These are phyloP conservation scores for Brachypodium distachyon DNA, from an alignment of 202 grass and related monocot species.

Conservation along the genomic window DNA sequence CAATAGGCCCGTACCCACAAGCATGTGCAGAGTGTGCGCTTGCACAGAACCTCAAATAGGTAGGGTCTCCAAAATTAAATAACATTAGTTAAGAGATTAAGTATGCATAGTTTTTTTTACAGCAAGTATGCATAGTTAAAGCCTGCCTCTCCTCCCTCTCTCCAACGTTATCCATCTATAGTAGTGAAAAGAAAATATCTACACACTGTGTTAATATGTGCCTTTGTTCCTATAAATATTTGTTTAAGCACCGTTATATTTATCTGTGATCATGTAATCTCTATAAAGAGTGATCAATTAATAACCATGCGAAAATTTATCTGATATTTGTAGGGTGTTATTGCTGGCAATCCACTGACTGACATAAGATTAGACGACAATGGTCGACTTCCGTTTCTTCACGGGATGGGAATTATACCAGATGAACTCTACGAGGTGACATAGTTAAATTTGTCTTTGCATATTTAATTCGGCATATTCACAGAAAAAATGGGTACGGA, in stretches of 20 bases:
- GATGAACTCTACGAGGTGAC: slow-evolving; percentile 66
- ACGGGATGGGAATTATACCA: slow-evolving; percentile 50
- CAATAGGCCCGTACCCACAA: no score
- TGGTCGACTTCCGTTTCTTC: slow-evolving; percentile 23
- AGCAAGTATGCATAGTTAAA: no score
- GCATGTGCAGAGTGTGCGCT: no score
- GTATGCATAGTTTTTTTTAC: no score
- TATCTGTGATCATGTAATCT: not conserved
- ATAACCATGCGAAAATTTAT: not conserved
- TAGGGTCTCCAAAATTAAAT: no score
- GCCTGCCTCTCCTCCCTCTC: no score
- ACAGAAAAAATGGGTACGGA: not conserved
- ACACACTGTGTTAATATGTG: no score
- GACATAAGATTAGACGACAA: not conserved
- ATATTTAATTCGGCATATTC: not conserved
- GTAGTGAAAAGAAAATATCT: no score
- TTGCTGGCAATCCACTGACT: slow-evolving; percentile 37
- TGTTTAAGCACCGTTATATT: not conserved
- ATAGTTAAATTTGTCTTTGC: not conserved
- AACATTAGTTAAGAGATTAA: no score
- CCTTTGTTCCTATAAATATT: not conserved
- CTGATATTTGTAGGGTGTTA: slow-evolving; percentile 29
- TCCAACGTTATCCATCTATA: no score
- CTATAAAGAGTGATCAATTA: not conserved
- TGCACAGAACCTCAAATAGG: no score